Evolutionary conservation across 2,329 filamentous ascomycete genomes (phyloP), one percentile per base, ranked within the genome.

Genomic region (Verticillium longisporum): DNA sequence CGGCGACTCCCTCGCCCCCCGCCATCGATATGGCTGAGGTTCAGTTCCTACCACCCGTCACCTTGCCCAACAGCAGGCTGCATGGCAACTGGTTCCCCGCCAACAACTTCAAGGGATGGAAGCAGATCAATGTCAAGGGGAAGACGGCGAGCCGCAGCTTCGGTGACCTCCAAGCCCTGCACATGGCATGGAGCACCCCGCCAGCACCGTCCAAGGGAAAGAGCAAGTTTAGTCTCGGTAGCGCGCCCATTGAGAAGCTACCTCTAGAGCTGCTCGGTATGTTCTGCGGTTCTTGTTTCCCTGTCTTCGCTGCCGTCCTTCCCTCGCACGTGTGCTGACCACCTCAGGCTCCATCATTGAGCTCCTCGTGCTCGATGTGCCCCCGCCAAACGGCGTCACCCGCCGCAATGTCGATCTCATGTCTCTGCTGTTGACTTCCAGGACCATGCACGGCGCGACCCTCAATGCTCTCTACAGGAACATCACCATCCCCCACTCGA

Each of bases 401-500:
- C 85, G 88, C 45, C 88, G 91, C 65, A 94, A 94, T 71, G 83
- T 88, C 61, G 90, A 94, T 71, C 79, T 94, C 62, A 88, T 92
- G 78, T 85, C 89, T 18, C 83, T 92, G 64, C 80, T 94, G 41
- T 76, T 92, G 65, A 86, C 89, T n/a, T 94, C 89, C n/a, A 86
- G 84, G 70, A 84, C 85, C 34, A 78, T 94, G 62, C 88, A 94
- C 70, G 83, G 83, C 32, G 88, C 88, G 21, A 93, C 90, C 3
- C 78, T 93, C 37, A 83, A 85, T 66, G 89, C 90, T 6, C 82
- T 95, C 57, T 94, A 94, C 77, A 83, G 85, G 66, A 86, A 90
- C 72, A 89, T 94, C 72, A 92, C 89, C 54, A 89, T 94, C 66
- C 90, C 91, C 6, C 90, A 93, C 78, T 94, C 91, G 32, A 81